Evolutionary conservation across 352 stramenopile species (phyloP), one percentile per base, ranked within the genome.

Genomic region (Globisporangium parvum): DNA sequence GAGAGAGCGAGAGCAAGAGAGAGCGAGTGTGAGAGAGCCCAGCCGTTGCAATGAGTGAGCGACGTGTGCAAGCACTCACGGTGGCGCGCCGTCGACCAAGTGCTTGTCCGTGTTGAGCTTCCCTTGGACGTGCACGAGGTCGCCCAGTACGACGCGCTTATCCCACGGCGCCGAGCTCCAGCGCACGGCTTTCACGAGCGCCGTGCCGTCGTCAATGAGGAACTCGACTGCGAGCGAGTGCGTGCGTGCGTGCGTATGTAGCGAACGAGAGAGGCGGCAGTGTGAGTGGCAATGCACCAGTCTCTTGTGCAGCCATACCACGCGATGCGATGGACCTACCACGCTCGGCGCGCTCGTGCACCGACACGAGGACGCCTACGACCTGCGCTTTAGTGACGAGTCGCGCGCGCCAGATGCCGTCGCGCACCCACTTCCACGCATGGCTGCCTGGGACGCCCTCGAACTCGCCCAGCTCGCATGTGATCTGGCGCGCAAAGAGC

Each of bases 311-410:
- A 49, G 23, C 24, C 3, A 39, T 14, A 12, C 18, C 14, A 15
- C 26, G 26, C 21, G 17, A 23, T 12, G n/a, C 6, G 20, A 28
- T 18, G 20, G 18, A 58, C 61, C 47, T 56, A 91, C 83, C 77
- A 47, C 80, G 71, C 42, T 85, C 79, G 0, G 63, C 35, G 6
- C 77, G 77, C 40, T 75, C 55, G 14, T 85, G 63, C 20, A 90
- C 64, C 0, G 79, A 87, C 12, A 87, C 67, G 44, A 91, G 53
- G 1, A 88, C 58, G 18, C 84, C 84, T 12, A 71, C 58, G 55
- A 77, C 71, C 39, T 91, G 84, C 18, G 77, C 72, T 48, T 91
- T 90, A 9, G 81, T 91, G 46, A 91, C 48, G 26, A 93, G 61
- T 39, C 66, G 66, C 31, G 54, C 28, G 31, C 42, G 54, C 59